phyloP scores from a whole-genome alignment of 2,329 filamentous ascomycete species.

The Cytospora mali region DNA sequence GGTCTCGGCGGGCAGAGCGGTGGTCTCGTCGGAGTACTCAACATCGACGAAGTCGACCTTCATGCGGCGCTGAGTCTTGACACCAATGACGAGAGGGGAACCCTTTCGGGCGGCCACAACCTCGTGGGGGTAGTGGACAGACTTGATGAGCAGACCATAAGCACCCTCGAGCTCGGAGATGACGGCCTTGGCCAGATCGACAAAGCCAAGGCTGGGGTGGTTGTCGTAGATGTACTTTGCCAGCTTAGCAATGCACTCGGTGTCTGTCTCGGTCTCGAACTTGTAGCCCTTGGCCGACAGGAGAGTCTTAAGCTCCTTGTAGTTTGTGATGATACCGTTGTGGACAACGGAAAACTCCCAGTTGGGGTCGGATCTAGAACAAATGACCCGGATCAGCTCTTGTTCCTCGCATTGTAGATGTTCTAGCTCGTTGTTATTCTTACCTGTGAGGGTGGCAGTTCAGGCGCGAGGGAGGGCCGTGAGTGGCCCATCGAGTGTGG shows the following conservation, averaged over 20 bases:
- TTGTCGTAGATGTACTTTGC: conserved; percentile 97
- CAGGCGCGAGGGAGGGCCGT: conserved; percentile 86
- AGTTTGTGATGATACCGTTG: conserved; percentile 99
- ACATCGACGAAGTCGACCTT: conserved; percentile 99
- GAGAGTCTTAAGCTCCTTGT: conserved; percentile 97
- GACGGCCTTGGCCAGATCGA: conserved; percentile 93
- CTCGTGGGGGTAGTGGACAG: conserved; percentile 97
- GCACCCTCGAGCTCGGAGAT: conserved; percentile 98
- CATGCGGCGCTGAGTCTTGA: conserved; percentile 97
- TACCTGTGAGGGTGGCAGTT: conserved; percentile 99
- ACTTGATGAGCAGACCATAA: conserved; percentile 97
- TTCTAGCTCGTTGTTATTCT: conserved; percentile 34
- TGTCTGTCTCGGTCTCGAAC: conserved; percentile 99
- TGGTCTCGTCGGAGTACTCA: conserved; percentile 87
- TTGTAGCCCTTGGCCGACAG: conserved; percentile 93
- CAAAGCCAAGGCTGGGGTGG: conserved; percentile 93
- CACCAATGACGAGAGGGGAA: conserved; percentile 94
- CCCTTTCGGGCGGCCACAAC: conserved; percentile 98
- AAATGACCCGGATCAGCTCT: conserved; percentile 7
- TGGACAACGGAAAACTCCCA: conserved; percentile 98
- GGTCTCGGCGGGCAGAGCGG: conserved; percentile 83
- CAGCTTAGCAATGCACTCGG: conserved; percentile 98
- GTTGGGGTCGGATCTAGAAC: conserved; percentile 77
- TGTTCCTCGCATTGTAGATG: background rate
- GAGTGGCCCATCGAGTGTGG: conserved; percentile 98